These are phyloP conservation scores for Annulohypoxylon bovei DNA, from an alignment of 495 filamentous ascomycete species.

Conservation along the genomic window DNA sequence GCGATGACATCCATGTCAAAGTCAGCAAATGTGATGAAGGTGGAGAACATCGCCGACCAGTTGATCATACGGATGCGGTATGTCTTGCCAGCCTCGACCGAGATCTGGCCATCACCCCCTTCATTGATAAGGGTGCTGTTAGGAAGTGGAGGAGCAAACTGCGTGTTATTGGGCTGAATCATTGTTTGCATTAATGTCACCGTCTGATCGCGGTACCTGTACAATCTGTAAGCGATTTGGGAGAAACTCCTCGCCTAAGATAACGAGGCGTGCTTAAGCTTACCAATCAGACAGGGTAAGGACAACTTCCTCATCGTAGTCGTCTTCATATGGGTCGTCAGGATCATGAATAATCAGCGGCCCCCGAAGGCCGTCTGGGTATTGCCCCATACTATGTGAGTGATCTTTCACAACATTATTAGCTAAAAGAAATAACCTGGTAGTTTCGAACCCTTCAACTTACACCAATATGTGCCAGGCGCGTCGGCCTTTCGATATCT, in stretches of 20 bases:
- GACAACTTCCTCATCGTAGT: conserved; percentile 74
- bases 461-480: conserved; percentile 83
- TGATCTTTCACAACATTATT: conserved; percentile 59
- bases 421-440: conserved; percentile 6
- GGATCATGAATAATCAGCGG: conserved; percentile 77
- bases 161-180: conserved; percentile 61
- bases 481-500: conserved; percentile 60
- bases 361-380: conserved; percentile 80
- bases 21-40: conserved; percentile 71
- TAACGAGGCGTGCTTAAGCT: conserved; percentile 58
- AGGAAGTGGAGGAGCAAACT: conserved; percentile 67
- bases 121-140: conserved; percentile 75
- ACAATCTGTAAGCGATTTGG: conserved; percentile 55
- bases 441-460: conserved; percentile 54
- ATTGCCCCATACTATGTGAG: conserved; percentile 76
- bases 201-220: conserved; percentile 69
- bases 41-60: conserved; percentile 69
- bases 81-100: conserved; percentile 74
- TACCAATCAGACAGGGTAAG: conserved; percentile 69
- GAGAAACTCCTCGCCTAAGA: conserved; percentile 13
- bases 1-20: conserved; percentile 69
- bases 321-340: conserved; percentile 65
- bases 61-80: conserved; percentile 81
- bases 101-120: conserved; percentile 62
- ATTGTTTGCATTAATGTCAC: conserved; percentile 63